Base-by-base conservation (phyloP, 164 flowering plant species). In the Vitis riparia region DNA sequence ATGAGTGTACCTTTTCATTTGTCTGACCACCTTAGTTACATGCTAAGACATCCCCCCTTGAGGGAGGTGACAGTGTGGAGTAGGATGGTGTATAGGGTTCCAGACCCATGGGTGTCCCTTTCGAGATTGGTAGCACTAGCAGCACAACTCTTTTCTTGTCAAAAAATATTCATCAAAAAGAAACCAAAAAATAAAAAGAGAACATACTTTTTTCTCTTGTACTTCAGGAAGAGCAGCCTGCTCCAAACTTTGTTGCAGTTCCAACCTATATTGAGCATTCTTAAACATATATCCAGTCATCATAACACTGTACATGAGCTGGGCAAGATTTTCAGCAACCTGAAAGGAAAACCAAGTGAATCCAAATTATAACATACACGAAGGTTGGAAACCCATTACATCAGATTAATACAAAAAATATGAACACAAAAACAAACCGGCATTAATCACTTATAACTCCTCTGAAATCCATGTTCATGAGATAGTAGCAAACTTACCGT, bases 261-360 rank as follows among this genome's bases (percentile, higher is more conserved):
- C 99, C 68, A 95, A 59, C 11, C 98, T 89, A 63, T 83, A 86
- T 66, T 95, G 98, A 8, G 97, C 99, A 85, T 91, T 95, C 82
- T 82, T 88, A 72, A 95, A 93, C 99, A 95, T 93, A 74, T 95
- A 95, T 16, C 99, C 98, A 73, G 99, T 95, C 99, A 95, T 95
- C 87, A 93, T 64, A 52, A 95, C 89, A 78, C 99, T 93, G 79
- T 90, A 91, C 99, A 95, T 95, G 73, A 93, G 98, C 81, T 93
- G 99, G 9, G 99, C 98, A 75, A 95, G 91, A 85, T 95, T 95
- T 79, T 95, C 99, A 67, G 99, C 99, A 76, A 93, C 99, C 99
- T 95, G 82, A 62, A 77, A 65, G 30, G 81, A 72, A 63, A 59
- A 29, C 59, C 56, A 68, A 59, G 17, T 8, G 29, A 69, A 12